phyloP scores from a whole-genome alignment of 768 basidiomycete species.

The Lanmaoa rubissima region DNA sequence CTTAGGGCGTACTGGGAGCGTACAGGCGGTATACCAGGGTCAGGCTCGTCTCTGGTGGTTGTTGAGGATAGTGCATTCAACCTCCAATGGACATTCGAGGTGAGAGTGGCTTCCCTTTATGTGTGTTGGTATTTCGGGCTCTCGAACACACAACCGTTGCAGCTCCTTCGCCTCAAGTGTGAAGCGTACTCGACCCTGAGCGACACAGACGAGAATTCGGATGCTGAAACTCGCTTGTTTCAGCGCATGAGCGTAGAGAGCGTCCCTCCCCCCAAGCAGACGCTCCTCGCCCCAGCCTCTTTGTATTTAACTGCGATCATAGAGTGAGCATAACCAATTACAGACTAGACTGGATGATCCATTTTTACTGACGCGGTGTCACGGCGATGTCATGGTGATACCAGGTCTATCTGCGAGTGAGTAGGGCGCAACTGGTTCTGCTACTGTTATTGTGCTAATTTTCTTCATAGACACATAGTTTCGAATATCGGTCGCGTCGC shows the following conservation, averaged over 20 bases:
- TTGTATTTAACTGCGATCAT: constrained; percentile 90
- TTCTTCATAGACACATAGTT: constrained; percentile 65
- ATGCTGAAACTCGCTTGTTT: constrained; percentile 59
- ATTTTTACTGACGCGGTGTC: constrained; percentile 28
- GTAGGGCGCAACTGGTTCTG: constrained; percentile 31
- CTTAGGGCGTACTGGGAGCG: constrained; percentile 86
- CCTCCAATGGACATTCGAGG: constrained; percentile 75
- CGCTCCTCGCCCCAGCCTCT: constrained; percentile 75
- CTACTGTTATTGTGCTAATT: background rate
- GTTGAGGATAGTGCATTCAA: constrained; percentile 62
- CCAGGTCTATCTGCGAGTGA: constrained; percentile 85
- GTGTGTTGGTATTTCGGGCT: constrained; percentile 5
- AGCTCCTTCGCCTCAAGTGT: constrained; percentile 83
- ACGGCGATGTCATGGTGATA: constrained; percentile 16
- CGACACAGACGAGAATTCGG: constrained; percentile 73
- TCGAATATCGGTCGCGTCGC: constrained; percentile 82
- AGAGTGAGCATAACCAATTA: constrained; percentile 60
- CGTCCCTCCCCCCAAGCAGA: constrained; percentile 48
- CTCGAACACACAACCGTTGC: constrained; percentile 4
- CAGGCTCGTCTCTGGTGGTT: constrained; percentile 27
- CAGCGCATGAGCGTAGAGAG: constrained; percentile 58
- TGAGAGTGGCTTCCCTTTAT: constrained; percentile 27
- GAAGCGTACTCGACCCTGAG: constrained; percentile 86
- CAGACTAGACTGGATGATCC: constrained; percentile 13
- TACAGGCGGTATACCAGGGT: constrained; percentile 41